Base-by-base conservation (phyloP, 305 asterid genomes). In the Ilex paraguariensis region DNA sequence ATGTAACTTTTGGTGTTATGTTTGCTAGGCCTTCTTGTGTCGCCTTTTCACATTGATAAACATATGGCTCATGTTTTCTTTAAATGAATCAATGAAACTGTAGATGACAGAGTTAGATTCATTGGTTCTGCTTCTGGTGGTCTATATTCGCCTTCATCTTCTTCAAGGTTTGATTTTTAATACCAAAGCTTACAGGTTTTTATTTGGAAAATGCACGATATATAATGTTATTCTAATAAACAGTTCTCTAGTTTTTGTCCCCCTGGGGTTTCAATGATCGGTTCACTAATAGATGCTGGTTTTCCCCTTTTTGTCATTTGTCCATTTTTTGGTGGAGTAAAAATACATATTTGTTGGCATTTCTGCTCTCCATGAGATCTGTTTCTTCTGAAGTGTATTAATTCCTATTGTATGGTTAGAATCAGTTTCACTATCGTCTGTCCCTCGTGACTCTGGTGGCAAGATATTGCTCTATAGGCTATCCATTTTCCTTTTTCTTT, bases 61-160 rank as follows among this genome's bases (percentile, higher is more conserved):
- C 52, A 7, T 46, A 46, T 46, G 4, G 52, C 52, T 46, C 5
- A 46, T 46, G 42, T 49, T 57, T 32, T n/a, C 16, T 30, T 59
- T 33, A 54, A 33, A 65, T 55, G 52, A 39, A 70, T 54, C 57
- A 69, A 60, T 68, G 53, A 67, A 71, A 62, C 62, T 54, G 60
- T 57, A 90, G 97, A 96, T 73, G 96, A 90, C 63, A 84, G 84
- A 81, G 97, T 90, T 62, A 90, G 84, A 74, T 90, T 77, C 62
- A 61, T 82, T 62, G 88, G 96, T 70, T 63, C 91, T 75, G 67
- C 86, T 74, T 76, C 93, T 65, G 75, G 81, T 68, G 69, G 80
- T 67, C 57, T 76, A 48, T 83, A 75, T 75, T 54, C 92, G 59
- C 62, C 72, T 64, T 62, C 60, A 56, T 30, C 83, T 66, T 59